These are phyloP conservation scores for Durio zibethinus DNA, from an alignment of 345 rosid species.

Conservation along the genomic window DNA sequence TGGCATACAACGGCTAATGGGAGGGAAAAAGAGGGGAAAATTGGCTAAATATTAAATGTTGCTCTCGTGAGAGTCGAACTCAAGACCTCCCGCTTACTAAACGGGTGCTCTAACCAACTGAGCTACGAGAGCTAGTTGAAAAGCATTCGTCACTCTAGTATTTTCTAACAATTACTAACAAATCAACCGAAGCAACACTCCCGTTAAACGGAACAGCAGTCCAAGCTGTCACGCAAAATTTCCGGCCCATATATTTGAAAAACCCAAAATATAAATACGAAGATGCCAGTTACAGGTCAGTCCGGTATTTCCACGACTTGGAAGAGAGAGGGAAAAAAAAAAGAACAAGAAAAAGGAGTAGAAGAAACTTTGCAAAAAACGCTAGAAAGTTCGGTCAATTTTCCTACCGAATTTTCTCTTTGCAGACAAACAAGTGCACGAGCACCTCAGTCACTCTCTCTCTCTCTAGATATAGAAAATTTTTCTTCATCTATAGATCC, in stretches of 20 bases:
- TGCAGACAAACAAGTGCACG: constrained; percentile 6
- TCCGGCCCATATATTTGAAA: background rate
- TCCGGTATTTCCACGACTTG: constrained; percentile 16
- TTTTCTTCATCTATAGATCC: constrained; percentile 14
- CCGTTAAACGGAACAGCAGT: background rate
- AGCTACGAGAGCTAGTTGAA: too few relatives aligned
- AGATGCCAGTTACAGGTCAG: constrained; percentile 28
- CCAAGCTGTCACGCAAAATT: background rate
- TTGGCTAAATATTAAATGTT: too few relatives aligned
- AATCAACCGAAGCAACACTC: too few relatives aligned
- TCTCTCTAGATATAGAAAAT: background rate
- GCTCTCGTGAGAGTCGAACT: too few relatives aligned
- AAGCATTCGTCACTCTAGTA: too few relatives aligned
- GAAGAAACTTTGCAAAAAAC: background rate
- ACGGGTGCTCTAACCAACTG: too few relatives aligned
- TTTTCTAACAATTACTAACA: too few relatives aligned
- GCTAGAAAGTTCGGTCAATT: background rate
- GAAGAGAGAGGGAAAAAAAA: background rate
- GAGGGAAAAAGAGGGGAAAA: too few relatives aligned
- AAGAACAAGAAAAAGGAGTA: background rate
- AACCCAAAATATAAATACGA: background rate
- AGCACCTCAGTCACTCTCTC: constrained; percentile 8
- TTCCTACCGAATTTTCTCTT: background rate
- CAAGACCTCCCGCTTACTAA: too few relatives aligned
- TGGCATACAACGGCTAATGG: too few relatives aligned